Percentiles rank a stretch among this genome's conserved stretches.
Conservation (phyloP, 192 early-diverging fungal species). For the Chytriomyces sp. region DNA sequence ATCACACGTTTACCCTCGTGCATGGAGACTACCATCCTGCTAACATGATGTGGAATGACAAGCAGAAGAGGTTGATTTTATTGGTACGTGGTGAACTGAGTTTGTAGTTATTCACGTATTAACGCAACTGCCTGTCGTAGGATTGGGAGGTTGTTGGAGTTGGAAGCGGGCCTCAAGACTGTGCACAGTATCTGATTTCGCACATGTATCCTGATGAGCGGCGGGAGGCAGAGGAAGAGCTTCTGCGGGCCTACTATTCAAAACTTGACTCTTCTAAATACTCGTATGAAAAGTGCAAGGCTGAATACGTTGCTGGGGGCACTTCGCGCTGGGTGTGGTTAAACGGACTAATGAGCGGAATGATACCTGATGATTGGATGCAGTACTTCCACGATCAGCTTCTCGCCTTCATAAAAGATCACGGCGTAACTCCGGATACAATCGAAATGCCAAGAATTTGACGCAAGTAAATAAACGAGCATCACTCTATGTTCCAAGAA, state of each 20-base stretch:
- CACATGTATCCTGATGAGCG: conserved; percentile 23
- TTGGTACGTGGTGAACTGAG: too few relatives aligned
- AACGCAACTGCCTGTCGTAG: not conserved
- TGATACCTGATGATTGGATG: conserved; percentile 6
- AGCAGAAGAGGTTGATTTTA: not conserved
- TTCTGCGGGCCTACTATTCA: not conserved
- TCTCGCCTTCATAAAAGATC: conserved; percentile 5
- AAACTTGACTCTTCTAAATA: not conserved
- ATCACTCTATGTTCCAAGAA: too few relatives aligned
- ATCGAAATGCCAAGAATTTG: conserved; percentile 19
- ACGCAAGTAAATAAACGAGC: too few relatives aligned
- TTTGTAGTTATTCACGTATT: too few relatives aligned
- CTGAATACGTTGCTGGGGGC: conserved; percentile 4
- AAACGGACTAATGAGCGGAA: not conserved
- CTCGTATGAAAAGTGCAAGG: not conserved
- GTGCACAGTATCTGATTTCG: conserved; percentile 14
- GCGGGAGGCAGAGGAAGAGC: not conserved
- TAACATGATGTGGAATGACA: conserved; percentile 11
- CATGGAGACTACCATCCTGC: conserved; percentile 24
- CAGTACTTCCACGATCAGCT: conserved; percentile 20
- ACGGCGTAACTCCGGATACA: conserved; percentile 6
- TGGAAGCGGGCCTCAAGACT: conserved; percentile 8
- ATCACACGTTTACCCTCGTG: conserved; percentile 10
- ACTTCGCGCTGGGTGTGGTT: conserved; percentile 17
- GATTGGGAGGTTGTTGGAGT: conserved; percentile 25